Evolutionary conservation across 176 grass and related monocot species (phyloP).

Genomic region (Raddia distichophylla): DNA sequence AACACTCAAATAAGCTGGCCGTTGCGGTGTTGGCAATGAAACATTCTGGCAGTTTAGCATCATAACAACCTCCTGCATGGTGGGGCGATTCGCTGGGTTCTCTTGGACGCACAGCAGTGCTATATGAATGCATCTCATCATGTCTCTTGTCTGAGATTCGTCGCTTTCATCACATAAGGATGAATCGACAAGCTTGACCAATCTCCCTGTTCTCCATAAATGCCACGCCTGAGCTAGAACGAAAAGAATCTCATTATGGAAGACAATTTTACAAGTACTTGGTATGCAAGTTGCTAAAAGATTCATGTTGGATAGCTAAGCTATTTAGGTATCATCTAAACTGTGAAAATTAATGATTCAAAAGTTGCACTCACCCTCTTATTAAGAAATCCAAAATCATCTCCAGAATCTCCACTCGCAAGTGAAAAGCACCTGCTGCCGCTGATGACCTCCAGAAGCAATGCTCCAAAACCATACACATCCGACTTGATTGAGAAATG

Average conservation of each 20-base stretch:
- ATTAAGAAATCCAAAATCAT: slow-evolving; percentile 35
- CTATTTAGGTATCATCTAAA: neutral
- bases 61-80: slow-evolving; percentile 40
- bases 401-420: slow-evolving; percentile 27
- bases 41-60: slow-evolving; percentile 19
- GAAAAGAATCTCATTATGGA: neutral
- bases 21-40: neutral
- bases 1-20: slow-evolving; percentile 14
- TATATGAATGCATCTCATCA: slow-evolving; percentile 43
- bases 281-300: neutral
- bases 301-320: neutral
- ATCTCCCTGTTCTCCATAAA: slow-evolving; percentile 27
- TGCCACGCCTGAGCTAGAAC: neutral
- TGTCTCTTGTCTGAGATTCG: neutral
- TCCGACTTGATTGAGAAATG: slow-evolving; percentile 47
- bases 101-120: slow-evolving; percentile 36
- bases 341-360: neutral
- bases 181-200: slow-evolving; percentile 13
- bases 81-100: slow-evolving; percentile 22
- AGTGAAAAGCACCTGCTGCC: slow-evolving; percentile 27
- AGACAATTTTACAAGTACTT: neutral
- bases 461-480: slow-evolving; percentile 44
- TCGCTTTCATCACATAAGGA: neutral
- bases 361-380: slow-evolving; percentile 24
- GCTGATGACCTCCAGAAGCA: slow-evolving; percentile 45